These are phyloP conservation scores for Ogataea paradorogensis DNA, from an alignment of 805 yeast species.

Conservation along the genomic window DNA sequence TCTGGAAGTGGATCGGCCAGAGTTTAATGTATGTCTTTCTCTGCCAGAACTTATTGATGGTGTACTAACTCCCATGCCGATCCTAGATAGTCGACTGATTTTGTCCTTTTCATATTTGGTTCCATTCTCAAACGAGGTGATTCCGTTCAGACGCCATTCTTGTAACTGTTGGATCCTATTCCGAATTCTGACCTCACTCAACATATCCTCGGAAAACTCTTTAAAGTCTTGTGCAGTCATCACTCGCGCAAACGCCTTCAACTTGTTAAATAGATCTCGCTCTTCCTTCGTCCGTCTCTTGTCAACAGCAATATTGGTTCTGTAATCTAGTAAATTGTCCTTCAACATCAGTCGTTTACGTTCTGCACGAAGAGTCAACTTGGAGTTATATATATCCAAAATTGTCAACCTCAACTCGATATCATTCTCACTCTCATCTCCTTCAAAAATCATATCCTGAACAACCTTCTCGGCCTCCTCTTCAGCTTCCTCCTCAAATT, in stretches of 20 bases:
- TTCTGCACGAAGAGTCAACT: conserved; percentile 90
- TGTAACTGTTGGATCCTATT: conserved; percentile 85
- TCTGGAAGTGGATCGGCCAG: conserved; percentile 30
- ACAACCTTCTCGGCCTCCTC: conserved; percentile 94
- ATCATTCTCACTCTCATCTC: conserved; percentile 85
- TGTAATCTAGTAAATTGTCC: conserved; percentile 78
- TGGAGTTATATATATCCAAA: conserved; percentile 83
- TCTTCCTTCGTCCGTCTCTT: conserved; percentile 88
- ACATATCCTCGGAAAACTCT: conserved; percentile 65
- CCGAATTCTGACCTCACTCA: conserved; percentile 76
- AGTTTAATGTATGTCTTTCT: conserved; percentile 32
- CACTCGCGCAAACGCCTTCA: conserved; percentile 78
- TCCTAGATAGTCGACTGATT: conserved; percentile 49
- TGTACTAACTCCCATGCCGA: conserved; percentile 13
- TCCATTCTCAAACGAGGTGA: conserved; percentile 81
- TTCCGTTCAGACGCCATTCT: conserved; percentile 89
- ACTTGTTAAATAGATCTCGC: conserved; percentile 69
- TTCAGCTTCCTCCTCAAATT: conserved; percentile 94
- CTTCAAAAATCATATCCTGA: conserved; percentile 93
- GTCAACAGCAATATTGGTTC: conserved; percentile 76
- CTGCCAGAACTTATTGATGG: conserved; percentile 35
- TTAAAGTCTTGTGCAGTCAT: conserved; percentile 81
- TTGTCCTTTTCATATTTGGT: conserved; percentile 86
- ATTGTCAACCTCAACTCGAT: conserved; percentile 86
- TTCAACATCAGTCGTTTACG: conserved; percentile 78